These are phyloP conservation scores for Phytophthora brassicae DNA, from an alignment of 352 stramenopile species.

Conservation along the genomic window DNA sequence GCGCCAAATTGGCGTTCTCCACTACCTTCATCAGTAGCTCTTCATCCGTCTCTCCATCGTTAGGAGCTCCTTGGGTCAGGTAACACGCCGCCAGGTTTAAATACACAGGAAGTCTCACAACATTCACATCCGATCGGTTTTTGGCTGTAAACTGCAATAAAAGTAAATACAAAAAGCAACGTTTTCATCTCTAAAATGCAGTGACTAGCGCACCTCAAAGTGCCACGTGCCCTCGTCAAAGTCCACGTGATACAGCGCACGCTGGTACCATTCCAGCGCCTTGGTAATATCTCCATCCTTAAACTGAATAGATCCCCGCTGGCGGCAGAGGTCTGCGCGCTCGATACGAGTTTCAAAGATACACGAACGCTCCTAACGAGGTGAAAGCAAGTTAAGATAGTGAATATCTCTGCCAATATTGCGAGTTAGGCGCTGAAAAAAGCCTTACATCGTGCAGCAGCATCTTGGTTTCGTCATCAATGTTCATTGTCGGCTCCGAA, in stretches of 20 bases:
- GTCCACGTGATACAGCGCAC: constrained; percentile 76
- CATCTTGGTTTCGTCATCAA: constrained; percentile 35
- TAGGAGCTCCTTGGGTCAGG: constrained; percentile 38
- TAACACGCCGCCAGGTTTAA: constrained; percentile 83
- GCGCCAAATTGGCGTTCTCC: constrained; percentile 66
- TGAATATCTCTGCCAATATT: constrained; percentile 2
- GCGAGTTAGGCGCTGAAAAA: not conserved
- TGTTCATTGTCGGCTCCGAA: not conserved
- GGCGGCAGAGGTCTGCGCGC: constrained; percentile 59
- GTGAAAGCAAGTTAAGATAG: constrained; percentile 4
- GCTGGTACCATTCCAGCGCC: constrained; percentile 75
- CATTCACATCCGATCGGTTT: constrained; percentile 71
- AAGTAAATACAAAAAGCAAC: not conserved
- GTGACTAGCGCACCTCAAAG: constrained; percentile 58
- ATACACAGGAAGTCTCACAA: constrained; percentile 74
- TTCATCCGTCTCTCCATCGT: constrained; percentile 40
- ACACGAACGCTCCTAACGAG: constrained; percentile 71
- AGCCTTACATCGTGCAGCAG: constrained; percentile 39
- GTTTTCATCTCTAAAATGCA: not conserved
- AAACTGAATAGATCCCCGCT: constrained; percentile 62
- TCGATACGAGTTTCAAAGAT: constrained; percentile 86
- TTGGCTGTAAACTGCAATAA: constrained; percentile 62
- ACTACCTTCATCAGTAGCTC: constrained; percentile 47
- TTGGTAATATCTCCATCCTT: constrained; percentile 46
- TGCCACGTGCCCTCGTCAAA: constrained; percentile 87